These are phyloP conservation scores for Ogataea minuta DNA, from an alignment of 805 yeast species.

Conservation along the genomic window DNA sequence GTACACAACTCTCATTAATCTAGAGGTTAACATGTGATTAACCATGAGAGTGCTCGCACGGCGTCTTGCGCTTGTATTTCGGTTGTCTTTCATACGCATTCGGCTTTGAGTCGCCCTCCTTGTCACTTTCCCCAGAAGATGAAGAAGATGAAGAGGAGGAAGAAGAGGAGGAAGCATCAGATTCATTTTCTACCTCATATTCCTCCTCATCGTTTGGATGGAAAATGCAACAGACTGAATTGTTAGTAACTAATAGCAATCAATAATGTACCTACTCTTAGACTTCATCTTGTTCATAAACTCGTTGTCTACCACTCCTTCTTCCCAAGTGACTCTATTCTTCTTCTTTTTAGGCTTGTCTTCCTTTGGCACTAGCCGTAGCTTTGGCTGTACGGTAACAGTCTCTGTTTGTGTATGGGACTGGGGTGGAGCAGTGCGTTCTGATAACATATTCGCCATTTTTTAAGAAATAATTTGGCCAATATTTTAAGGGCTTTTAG, in stretches of 20 bases:
- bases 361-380: slow-evolving; percentile 20
- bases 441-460: background rate
- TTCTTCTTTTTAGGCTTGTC: slow-evolving; percentile 27
- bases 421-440: slow-evolving; percentile 2
- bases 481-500: background rate
- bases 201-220: slow-evolving; percentile 67
- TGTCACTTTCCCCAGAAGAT: slow-evolving; percentile 21
- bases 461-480: background rate
- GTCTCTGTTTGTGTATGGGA: slow-evolving; percentile 20
- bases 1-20: slow-evolving; percentile 62
- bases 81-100: slow-evolving; percentile 91
- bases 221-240: slow-evolving; percentile 72
- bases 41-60: slow-evolving; percentile 13
- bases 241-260: slow-evolving; percentile 14
- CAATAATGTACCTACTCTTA: slow-evolving; percentile 45
- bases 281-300: slow-evolving; percentile 84
- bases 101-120: slow-evolving; percentile 43
- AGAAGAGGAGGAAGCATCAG: slow-evolving; percentile 24
- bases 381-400: slow-evolving; percentile 19
- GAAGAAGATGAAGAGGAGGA: slow-evolving; percentile 26
- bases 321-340: slow-evolving; percentile 75
- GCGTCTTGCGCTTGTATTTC: slow-evolving; percentile 39
- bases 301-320: slow-evolving; percentile 88
- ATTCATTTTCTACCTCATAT: slow-evolving; percentile 29
- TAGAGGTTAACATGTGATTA: slow-evolving; percentile 45